Percentiles rank a stretch among this genome's conserved stretches.
Conservation (phyloP, 1,139 yeast genomes). For the Yueomyces sp. region DNA sequence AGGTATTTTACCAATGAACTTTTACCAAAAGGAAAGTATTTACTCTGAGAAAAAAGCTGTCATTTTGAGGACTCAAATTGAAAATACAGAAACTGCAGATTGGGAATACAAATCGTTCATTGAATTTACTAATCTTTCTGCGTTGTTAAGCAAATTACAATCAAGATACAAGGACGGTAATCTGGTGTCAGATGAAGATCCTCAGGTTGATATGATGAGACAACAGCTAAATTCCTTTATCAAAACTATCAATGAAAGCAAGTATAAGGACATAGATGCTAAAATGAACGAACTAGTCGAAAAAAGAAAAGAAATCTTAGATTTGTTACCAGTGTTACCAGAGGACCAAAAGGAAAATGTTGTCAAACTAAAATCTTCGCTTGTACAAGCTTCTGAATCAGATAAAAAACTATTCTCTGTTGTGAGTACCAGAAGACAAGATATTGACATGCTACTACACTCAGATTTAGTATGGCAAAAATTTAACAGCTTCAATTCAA, state of each 20-base stretch:
- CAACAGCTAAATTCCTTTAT: slow-evolving; percentile 22
- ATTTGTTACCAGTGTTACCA: slow-evolving; percentile 12
- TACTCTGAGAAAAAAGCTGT: slow-evolving; percentile 87
- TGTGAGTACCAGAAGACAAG: slow-evolving; percentile 26
- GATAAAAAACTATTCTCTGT: slow-evolving; percentile 45
- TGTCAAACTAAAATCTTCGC: slow-evolving; percentile 28
- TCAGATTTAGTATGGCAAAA: slow-evolving; percentile 23
- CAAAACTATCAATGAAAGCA: slow-evolving; percentile 13
- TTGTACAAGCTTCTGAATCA: slow-evolving; percentile 55
- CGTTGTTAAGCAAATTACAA: slow-evolving; percentile 45
- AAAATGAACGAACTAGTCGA: slow-evolving; percentile 17
- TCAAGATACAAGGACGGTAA: slow-evolving; percentile 12
- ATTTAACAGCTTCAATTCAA: slow-evolving; percentile 14
- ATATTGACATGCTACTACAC: slow-evolving; percentile 25
- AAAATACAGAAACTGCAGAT: slow-evolving; percentile 63
- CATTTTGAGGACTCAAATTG: slow-evolving; percentile 61
- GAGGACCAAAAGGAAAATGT: slow-evolving; percentile 18
- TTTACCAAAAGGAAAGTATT: slow-evolving; percentile 75
- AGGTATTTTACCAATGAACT: slow-evolving; percentile 73
- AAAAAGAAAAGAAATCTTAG: slow-evolving; percentile 32
- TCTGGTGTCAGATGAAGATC: slow-evolving; percentile 8
- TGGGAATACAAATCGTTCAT: slow-evolving; percentile 68
- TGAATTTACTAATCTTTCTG: slow-evolving; percentile 70
- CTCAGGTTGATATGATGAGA: slow-evolving; percentile 16
- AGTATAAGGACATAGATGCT: slow-evolving; percentile 16